Conservation (phyloP, 139 green algal genomes). For the Micractinium sp. region DNA sequence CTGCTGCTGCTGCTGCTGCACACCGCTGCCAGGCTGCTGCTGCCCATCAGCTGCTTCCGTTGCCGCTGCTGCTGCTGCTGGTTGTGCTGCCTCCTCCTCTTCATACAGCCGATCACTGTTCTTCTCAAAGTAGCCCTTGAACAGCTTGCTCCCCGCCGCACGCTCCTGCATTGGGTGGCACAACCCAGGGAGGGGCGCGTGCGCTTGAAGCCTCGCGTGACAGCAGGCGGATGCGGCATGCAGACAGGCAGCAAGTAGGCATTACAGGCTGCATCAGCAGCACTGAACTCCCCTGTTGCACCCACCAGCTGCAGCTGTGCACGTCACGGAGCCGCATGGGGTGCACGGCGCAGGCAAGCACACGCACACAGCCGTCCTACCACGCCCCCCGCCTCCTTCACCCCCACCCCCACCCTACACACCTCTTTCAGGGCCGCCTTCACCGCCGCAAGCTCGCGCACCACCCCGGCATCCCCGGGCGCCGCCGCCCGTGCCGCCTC, state of each 20-base stretch:
- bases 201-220: not conserved
- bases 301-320: too few species aligned
- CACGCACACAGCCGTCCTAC: not conserved
- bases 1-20: not conserved
- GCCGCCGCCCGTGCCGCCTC: conserved; percentile 39
- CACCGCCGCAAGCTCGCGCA: conserved; percentile 46
- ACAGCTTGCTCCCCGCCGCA: not conserved
- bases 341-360: not conserved
- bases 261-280: not conserved
- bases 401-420: not conserved
- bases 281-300: not conserved
- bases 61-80: not conserved
- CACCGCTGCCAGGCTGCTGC: not conserved
- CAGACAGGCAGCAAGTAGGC: not conserved
- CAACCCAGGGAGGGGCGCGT: not conserved
- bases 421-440: conserved; percentile 7
- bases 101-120: conserved; percentile 8
- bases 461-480: conserved; percentile 33
- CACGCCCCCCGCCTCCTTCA: not conserved
- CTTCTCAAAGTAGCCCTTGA: conserved; percentile 28
- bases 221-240: not conserved
- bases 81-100: not conserved
- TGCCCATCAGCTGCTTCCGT: not conserved
- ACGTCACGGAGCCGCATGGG: too few species aligned
- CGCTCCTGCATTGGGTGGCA: conserved; percentile 6